Base-by-base conservation (phyloP, 345 rosid species). In the Hibiscus trionum region DNA sequence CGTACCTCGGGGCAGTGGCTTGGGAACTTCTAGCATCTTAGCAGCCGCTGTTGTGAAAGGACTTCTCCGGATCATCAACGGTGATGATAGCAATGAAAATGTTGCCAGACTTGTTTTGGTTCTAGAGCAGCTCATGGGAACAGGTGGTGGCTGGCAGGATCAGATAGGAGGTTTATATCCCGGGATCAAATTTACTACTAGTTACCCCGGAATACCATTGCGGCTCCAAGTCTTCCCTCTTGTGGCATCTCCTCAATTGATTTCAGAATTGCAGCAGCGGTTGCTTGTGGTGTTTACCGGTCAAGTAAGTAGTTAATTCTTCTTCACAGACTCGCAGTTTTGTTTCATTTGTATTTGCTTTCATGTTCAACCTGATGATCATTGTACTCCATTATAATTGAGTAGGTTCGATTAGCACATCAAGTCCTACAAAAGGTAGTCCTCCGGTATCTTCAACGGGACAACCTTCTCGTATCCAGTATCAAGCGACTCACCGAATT, bases 131-230 rank as follows among this genome's bases (percentile, higher is more conserved):
- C 87, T 95, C 73, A 95, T 95, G 99, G 97, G 99, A 35, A 92
- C 99, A 27, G 99, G 99, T 68, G 97, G 99, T 73, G 97, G 99
- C 74, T 92, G 99, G 99, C 99, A 95, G 85, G 97, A 95, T 81
- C 97, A 95, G 81, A 89, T 89, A 16, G 97, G 99, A 73, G 99
- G 99, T 57, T 72, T 92, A 76, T 89, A 90, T 83, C 89, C 96
- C 9, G 97, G 97, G 57, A 89, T 95, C 72, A 95, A 95, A 79
- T 87, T 81, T 69, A 95, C 99, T 21, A 76, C 91, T 39, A 95
- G 97, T 75, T 89, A 90, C 77, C 97, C 99, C 17, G 99, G 99
- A 72, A 66, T 89, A 60, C 99, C 97, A 33, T 79, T 95, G 72
- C 85, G 94, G 63, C 97, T 95, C 35, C 97, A 95, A 80, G 99